Evolutionary conservation across 2,329 filamentous ascomycete species (phyloP).

Genomic region (Furcasterigmium sp.): DNA sequence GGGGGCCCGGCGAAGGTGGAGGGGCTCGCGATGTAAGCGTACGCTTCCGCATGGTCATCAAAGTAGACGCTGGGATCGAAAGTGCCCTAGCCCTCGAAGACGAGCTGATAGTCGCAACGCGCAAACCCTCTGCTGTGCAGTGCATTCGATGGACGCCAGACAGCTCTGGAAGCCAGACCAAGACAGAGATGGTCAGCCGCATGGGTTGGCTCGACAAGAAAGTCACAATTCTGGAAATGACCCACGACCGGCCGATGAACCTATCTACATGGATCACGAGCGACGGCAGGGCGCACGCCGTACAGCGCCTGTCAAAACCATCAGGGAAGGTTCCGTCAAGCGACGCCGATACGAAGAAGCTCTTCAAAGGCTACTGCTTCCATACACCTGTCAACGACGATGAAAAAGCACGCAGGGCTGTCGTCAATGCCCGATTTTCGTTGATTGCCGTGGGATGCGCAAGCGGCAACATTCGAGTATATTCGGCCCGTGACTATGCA

Average conservation of each 20-base stretch:
- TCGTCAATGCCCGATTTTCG: constrained; percentile 93
- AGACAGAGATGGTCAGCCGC: constrained; percentile 80
- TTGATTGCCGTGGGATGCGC: constrained; percentile 81
- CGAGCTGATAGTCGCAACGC: constrained; percentile 85
- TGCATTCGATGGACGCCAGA: constrained; percentile 94
- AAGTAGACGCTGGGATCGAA: constrained; percentile 91
- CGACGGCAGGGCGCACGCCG: constrained; percentile 84
- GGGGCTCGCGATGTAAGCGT: constrained; percentile 84
- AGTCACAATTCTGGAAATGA: constrained; percentile 73
- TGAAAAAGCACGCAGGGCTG: constrained; percentile 63
- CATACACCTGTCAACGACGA: constrained; percentile 61
- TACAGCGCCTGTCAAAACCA: constrained; percentile 54
- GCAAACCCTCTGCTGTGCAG: constrained; percentile 89
- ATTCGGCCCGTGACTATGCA: constrained; percentile 86
- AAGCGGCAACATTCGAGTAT: constrained; percentile 79
- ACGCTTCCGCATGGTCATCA: constrained; percentile 95
- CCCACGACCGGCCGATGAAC: constrained; percentile 94
- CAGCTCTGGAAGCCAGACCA: constrained; percentile 74
- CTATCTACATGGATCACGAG: constrained; percentile 86
- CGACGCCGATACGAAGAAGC: constrained; percentile 49
- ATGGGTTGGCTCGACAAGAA: constrained; percentile 85
- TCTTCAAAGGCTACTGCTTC: constrained; percentile 91
- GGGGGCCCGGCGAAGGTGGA: constrained; percentile 75
- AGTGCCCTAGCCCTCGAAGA: constrained; percentile 86
- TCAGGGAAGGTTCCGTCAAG: constrained; percentile 13